A percentile compares a stretch with the other conserved stretches of the same genome.
phyloP scores from a whole-genome alignment of 495 filamentous ascomycete genomes.

The Trichoderma parareesei region DNA sequence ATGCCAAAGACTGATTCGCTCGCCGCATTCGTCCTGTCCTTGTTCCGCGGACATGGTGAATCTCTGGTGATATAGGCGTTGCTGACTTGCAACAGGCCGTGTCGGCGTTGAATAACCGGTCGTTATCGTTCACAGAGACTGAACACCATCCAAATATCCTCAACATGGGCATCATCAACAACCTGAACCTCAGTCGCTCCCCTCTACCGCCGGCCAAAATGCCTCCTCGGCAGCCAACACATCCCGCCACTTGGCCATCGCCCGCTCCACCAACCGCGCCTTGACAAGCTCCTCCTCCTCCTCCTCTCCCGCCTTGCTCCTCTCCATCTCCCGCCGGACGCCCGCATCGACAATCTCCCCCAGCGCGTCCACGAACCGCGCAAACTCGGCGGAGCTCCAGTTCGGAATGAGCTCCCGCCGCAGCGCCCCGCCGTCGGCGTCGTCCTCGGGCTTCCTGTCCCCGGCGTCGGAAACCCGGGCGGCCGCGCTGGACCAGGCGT shows the following conservation, averaged over 20 bases:
- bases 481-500: slow-evolving; percentile 51
- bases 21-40: no score
- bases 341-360: slow-evolving; percentile 25
- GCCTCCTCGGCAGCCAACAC: slow-evolving; percentile 27
- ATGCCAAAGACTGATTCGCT: no score
- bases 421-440: slow-evolving; percentile 55
- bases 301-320: slow-evolving; percentile 13
- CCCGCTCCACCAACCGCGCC: slow-evolving; percentile 20
- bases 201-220: slow-evolving; percentile 27
- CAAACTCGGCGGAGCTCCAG: slow-evolving; percentile 54
- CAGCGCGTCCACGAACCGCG: slow-evolving; percentile 41
- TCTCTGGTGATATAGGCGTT: background rate
- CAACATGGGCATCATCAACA: no score
- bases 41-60: no score
- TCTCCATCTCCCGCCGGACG: slow-evolving; percentile 17
- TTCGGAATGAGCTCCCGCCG: slow-evolving; percentile 57
- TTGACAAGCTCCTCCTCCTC: slow-evolving; percentile 11
- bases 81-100: background rate
- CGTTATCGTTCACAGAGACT: background rate
- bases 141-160: no score
- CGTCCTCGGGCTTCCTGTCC: slow-evolving; percentile 16
- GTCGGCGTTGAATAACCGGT: background rate
- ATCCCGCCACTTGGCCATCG: slow-evolving; percentile 25
- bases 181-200: background rate
- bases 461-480: slow-evolving; percentile 22